Evolutionary conservation across 352 stramenopile genomes (phyloP).

Genomic region (Aphanomyces euteiches): DNA sequence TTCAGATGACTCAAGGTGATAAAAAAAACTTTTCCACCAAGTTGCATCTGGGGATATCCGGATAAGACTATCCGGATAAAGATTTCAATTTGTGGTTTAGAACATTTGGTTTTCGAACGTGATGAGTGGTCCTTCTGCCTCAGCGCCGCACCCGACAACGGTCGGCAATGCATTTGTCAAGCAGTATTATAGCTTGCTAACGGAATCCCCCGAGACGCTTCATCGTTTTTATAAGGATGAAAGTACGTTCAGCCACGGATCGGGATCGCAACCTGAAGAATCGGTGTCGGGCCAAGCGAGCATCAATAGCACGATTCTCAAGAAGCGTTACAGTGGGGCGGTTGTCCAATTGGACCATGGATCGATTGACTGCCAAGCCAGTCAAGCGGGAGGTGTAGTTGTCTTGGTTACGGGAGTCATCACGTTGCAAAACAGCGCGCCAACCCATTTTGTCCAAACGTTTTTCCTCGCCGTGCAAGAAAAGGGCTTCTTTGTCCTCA

Average conservation of each 20-base stretch:
- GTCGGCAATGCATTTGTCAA: conserved; percentile 86
- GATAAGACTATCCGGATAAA: conserved; percentile 15
- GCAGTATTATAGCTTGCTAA: conserved; percentile 87
- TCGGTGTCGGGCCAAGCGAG: conserved; percentile 66
- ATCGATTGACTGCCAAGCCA: conserved; percentile 84
- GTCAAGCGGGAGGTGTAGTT: conserved; percentile 62
- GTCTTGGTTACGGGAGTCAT: conserved; percentile 85
- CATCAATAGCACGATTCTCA: conserved; percentile 83
- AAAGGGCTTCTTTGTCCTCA: conserved; percentile 86
- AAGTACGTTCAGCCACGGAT: conserved; percentile 72
- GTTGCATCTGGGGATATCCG: background rate
- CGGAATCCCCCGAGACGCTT: conserved; percentile 76
- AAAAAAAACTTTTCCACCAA: background rate
- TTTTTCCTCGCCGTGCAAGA: conserved; percentile 85
- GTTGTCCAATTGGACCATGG: conserved; percentile 76
- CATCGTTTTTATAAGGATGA: conserved; percentile 88
- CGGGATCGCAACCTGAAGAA: conserved; percentile 77
- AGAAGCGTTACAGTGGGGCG: conserved; percentile 66
- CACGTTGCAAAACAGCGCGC: conserved; percentile 54
- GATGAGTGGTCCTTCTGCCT: conserved; percentile 19
- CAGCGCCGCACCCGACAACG: conserved; percentile 43
- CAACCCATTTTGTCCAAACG: conserved; percentile 82
- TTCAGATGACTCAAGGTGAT: background rate
- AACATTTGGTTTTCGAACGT: conserved; percentile 9
- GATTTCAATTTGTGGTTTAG: conserved; percentile 26